Evolutionary conservation across 176 grass and related monocot species (phyloP).

Genomic region (Stipa capillata): DNA sequence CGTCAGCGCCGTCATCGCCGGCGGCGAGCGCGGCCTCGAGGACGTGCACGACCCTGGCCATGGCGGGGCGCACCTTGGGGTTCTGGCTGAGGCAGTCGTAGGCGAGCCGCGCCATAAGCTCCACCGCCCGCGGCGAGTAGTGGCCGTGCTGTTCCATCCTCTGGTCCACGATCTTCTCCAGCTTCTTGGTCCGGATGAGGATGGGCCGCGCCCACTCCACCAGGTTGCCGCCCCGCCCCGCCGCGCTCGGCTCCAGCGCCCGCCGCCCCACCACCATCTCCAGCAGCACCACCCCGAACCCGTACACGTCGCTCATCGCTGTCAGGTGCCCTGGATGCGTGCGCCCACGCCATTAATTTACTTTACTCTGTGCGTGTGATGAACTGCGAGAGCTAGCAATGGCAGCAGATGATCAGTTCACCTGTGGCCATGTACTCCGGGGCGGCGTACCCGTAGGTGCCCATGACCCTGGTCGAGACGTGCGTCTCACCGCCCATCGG

Average conservation of each 20-base stretch:
- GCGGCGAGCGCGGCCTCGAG: conserved; percentile 43
- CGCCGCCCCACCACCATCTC: conserved; percentile 67
- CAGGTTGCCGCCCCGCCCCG: conserved; percentile 42
- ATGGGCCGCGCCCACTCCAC: conserved; percentile 84
- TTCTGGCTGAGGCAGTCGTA: conserved; percentile 83
- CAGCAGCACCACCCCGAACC: conserved; percentile 77
- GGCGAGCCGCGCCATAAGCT: conserved; percentile 46
- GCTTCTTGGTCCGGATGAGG: conserved; percentile 39
- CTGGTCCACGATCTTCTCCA: conserved; percentile 53
- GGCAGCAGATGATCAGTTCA: not conserved
- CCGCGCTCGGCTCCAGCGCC: conserved; percentile 44
- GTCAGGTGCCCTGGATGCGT: conserved; percentile 70
- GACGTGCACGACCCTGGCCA: conserved; percentile 39
- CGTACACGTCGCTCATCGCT: conserved; percentile 82
- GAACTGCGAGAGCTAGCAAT: not conserved
- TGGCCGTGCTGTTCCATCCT: conserved; percentile 11
- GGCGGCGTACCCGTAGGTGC: conserved; percentile 78
- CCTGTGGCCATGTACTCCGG: conserved; percentile 70
- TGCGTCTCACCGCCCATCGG: conserved; percentile 63
- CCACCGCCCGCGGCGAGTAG: conserved; percentile 5
- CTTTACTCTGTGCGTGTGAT: too few relatives aligned
- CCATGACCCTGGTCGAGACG: conserved; percentile 80
- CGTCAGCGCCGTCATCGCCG: not conserved
- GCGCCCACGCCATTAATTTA: too few relatives aligned
- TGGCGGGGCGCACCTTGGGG: conserved; percentile 62